Percentiles rank a stretch among this genome's conserved stretches.
Conservation (phyloP, 2,329 filamentous ascomycete genomes). For the Bertia moriformis region DNA sequence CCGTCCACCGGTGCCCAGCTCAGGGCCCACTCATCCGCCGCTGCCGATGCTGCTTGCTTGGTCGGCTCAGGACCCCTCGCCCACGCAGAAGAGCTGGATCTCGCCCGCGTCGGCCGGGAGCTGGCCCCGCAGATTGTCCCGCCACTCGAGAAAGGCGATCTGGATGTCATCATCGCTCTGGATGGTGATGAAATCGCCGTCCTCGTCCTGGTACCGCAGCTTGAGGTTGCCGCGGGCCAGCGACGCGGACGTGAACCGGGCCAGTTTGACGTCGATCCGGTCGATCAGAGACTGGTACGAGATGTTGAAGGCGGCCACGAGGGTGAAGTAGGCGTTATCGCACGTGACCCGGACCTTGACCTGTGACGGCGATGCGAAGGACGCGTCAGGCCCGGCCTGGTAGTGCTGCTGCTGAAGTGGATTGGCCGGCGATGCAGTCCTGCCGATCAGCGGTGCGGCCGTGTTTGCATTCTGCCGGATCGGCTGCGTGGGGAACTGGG, state of each 20-base stretch:
- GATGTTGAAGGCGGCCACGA: slow-evolving; percentile 94
- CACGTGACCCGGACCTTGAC: slow-evolving; percentile 93
- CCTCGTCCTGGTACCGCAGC: slow-evolving; percentile 80
- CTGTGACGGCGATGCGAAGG: slow-evolving; percentile 55
- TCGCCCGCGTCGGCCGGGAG: slow-evolving; percentile 64
- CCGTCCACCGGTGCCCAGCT: too few relatives aligned
- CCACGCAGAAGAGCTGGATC: slow-evolving; percentile 72
- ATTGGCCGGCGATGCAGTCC: slow-evolving; percentile 10
- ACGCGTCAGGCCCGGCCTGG: slow-evolving; percentile 31
- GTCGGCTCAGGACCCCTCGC: slow-evolving; percentile 22
- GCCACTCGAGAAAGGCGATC: slow-evolving; percentile 88
- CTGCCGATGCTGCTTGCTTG: not conserved
- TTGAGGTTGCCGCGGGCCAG: slow-evolving; percentile 72
- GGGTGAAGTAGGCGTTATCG: slow-evolving; percentile 69
- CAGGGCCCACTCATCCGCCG: too few relatives aligned
- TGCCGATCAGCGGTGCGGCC: slow-evolving; percentile 19
- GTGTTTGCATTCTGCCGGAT: slow-evolving; percentile 32
- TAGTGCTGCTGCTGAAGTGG: slow-evolving; percentile 13
- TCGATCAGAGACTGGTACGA: slow-evolving; percentile 86
- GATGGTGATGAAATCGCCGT: slow-evolving; percentile 85
- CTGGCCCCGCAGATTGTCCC: slow-evolving; percentile 46
- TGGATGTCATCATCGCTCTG: slow-evolving; percentile 93
- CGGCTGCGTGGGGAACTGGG: slow-evolving; percentile 40
- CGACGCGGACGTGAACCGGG: slow-evolving; percentile 69
- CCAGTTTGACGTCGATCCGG: slow-evolving; percentile 88